These are phyloP conservation scores for Glycine tomentella DNA, from an alignment of 306 rosid genomes.

Conservation along the genomic window DNA sequence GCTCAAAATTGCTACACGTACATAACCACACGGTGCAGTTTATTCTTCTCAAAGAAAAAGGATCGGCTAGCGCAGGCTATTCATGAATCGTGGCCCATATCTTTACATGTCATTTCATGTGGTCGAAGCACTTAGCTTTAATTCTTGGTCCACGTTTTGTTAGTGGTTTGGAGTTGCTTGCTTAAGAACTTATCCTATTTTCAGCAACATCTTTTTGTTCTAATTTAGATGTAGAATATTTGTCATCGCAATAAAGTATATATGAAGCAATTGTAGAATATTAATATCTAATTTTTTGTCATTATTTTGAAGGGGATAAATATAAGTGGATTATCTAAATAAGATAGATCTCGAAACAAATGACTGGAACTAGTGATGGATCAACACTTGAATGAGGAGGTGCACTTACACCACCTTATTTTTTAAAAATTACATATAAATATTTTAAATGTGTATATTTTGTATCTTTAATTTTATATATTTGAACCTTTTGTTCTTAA, in stretches of 20 bases:
- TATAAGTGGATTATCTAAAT: too few relatives aligned
- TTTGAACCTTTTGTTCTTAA: too few relatives aligned
- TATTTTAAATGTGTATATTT: too few relatives aligned
- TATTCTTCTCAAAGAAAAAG: constrained; percentile 26
- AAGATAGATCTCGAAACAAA: too few relatives aligned
- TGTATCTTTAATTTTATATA: too few relatives aligned
- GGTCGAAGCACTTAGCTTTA: constrained; percentile 24
- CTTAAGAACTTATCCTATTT: constrained; percentile 39
- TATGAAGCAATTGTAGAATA: not conserved
- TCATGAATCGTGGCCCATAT: not conserved
- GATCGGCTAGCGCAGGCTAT: constrained; percentile 21
- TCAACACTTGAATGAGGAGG: too few relatives aligned
- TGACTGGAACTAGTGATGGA: too few relatives aligned
- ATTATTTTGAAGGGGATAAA: too few relatives aligned
- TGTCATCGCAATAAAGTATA: not conserved
- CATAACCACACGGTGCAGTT: not conserved
- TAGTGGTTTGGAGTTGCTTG: constrained; percentile 39
- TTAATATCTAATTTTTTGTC: not conserved
- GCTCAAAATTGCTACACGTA: not conserved
- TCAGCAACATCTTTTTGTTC: constrained; percentile 10
- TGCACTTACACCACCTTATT: too few relatives aligned
- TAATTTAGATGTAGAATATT: constrained; percentile 25
- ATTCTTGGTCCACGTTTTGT: constrained; percentile 26
- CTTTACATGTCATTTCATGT: not conserved
- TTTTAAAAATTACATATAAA: too few relatives aligned